phyloP scores from a whole-genome alignment of 2,329 filamentous ascomycete species.

The Acarospora socialis region DNA sequence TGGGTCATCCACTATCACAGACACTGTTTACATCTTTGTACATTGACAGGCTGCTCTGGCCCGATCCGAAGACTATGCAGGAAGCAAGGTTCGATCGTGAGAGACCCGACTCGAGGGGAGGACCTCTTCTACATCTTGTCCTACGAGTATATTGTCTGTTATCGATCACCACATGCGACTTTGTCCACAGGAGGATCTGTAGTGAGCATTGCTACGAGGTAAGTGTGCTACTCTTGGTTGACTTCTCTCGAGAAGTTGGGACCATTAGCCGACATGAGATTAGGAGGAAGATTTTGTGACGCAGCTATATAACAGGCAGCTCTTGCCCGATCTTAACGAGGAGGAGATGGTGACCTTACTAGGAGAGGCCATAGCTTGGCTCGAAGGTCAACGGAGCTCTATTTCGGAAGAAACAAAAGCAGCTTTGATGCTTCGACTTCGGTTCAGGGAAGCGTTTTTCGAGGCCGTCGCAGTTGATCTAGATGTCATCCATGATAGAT shows the following conservation, averaged over 20 bases:
- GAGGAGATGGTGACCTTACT: conserved; percentile 43
- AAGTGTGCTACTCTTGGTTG: conserved; percentile 15
- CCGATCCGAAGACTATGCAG: conserved; percentile 47
- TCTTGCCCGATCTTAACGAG: conserved; percentile 51
- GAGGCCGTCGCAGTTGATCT: conserved; percentile 7
- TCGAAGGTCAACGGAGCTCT: conserved; percentile 26
- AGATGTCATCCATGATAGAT: conserved; percentile 1
- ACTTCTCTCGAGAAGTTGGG: background rate
- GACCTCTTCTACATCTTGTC: conserved; percentile 44
- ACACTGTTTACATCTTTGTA: conserved; percentile 89
- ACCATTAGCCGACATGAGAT: conserved; percentile 5
- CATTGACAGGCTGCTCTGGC: conserved; percentile 67
- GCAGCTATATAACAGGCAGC: conserved; percentile 68
- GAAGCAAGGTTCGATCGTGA: conserved; percentile 46
- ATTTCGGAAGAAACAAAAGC: conserved; percentile 26
- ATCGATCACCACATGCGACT: conserved; percentile 67
- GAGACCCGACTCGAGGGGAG: conserved; percentile 16
- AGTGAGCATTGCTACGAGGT: conserved; percentile 87
- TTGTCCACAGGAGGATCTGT: conserved; percentile 62
- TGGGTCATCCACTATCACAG: conserved; percentile 88
- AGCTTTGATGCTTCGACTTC: conserved; percentile 47
- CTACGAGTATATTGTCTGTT: conserved; percentile 77
- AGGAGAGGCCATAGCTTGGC: conserved; percentile 38
- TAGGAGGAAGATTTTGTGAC: conserved; percentile 95
- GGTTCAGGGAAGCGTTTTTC: conserved; percentile 7